A percentile compares a stretch with the other conserved stretches of the same genome.
phyloP scores from a whole-genome alignment of 2,329 filamentous ascomycete genomes.

The Cordyceps cateniannulata region DNA sequence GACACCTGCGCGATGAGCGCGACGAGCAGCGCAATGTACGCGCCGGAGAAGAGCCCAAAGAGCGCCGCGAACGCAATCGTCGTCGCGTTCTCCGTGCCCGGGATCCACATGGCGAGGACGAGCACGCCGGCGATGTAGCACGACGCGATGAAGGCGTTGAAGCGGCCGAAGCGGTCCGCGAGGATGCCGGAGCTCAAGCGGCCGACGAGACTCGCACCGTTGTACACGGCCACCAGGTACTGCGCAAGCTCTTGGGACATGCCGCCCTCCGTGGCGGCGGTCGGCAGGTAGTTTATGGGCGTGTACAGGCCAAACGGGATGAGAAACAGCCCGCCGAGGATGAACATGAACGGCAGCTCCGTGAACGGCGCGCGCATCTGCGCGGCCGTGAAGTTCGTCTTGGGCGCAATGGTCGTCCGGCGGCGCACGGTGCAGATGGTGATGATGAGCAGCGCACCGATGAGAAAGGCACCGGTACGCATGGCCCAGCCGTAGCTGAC shows the following conservation, averaged over 20 bases:
- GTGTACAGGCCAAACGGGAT: slow-evolving; percentile 26
- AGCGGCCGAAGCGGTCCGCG: slow-evolving; percentile 21
- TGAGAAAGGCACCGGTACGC: slow-evolving; percentile 25
- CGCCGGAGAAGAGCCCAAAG: slow-evolving; percentile 26
- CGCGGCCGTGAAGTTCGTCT: slow-evolving; percentile 19
- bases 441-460: slow-evolving; percentile 20
- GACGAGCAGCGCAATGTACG: slow-evolving; percentile 21
- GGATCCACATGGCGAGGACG: slow-evolving; percentile 28
- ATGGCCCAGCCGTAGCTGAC: slow-evolving; percentile 28
- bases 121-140: slow-evolving; percentile 30
- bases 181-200: slow-evolving; percentile 18
- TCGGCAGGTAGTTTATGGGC: slow-evolving; percentile 23
- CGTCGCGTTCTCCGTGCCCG: slow-evolving; percentile 18
- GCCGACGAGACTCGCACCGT: slow-evolving; percentile 20
- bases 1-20: slow-evolving; percentile 39
- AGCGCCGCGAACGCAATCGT: slow-evolving; percentile 23
- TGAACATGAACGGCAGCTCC: slow-evolving; percentile 20
- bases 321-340: slow-evolving; percentile 21
- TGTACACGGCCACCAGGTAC: slow-evolving; percentile 20
- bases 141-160: slow-evolving; percentile 33
- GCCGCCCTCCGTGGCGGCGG: slow-evolving; percentile 15
- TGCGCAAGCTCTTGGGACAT: slow-evolving; percentile 17
- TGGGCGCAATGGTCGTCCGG: not conserved
- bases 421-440: slow-evolving; percentile 9
- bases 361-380: slow-evolving; percentile 24